Conservation (phyloP, 1,139 yeast genomes). For the Protomyces inouyei region DNA sequence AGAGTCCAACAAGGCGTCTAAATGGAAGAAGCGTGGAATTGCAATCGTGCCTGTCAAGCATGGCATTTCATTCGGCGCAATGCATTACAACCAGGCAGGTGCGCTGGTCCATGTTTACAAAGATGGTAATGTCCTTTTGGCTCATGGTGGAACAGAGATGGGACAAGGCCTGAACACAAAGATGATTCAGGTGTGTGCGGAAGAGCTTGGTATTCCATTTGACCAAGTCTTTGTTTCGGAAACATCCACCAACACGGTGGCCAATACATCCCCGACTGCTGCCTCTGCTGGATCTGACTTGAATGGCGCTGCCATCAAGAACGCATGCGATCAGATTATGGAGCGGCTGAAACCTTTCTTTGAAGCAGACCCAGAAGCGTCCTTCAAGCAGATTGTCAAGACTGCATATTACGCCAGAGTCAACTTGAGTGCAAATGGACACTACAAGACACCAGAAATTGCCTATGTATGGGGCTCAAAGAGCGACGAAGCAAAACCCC, state of each 20-base stretch:
- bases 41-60: slow-evolving; percentile 47
- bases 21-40: slow-evolving; percentile 47
- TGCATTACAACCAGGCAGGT: slow-evolving; percentile 47
- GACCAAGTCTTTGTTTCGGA: slow-evolving; percentile 45
- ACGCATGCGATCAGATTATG: slow-evolving; percentile 46
- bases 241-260: slow-evolving; percentile 46
- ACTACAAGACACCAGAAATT: slow-evolving; percentile 49
- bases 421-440: slow-evolving; percentile 48
- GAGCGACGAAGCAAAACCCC: slow-evolving; percentile 44
- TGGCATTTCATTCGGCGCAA: slow-evolving; percentile 47
- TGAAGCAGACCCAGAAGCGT: slow-evolving; percentile 40
- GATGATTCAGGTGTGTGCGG: slow-evolving; percentile 47
- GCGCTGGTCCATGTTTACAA: slow-evolving; percentile 47
- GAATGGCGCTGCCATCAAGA: slow-evolving; percentile 47
- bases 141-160: slow-evolving; percentile 51
- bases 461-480: slow-evolving; percentile 42
- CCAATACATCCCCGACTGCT: slow-evolving; percentile 48
- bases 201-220: slow-evolving; percentile 43
- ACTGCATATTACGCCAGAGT: slow-evolving; percentile 46
- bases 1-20: slow-evolving; percentile 41
- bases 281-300: slow-evolving; percentile 48
- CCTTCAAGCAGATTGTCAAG: slow-evolving; percentile 43
- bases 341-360: slow-evolving; percentile 43
- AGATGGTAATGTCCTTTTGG: slow-evolving; percentile 45
- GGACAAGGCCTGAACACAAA: slow-evolving; percentile 50